Conservation (phyloP, 371 early-diverging fungal genomes). For the Actinomortierella ambigua region DNA sequence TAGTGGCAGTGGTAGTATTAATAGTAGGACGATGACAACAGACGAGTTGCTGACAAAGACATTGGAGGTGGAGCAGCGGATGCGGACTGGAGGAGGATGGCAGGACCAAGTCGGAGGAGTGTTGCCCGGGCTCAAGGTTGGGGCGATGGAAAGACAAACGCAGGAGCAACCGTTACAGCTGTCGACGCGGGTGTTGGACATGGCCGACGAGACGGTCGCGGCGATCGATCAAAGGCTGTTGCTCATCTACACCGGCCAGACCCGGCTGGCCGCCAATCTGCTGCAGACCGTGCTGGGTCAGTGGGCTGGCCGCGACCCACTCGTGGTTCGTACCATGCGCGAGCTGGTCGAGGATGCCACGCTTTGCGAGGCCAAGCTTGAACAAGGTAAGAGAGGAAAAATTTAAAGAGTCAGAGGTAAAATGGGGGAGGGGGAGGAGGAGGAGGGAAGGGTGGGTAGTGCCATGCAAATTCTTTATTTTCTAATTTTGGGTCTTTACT, state of each 20-base stretch:
- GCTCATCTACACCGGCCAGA: conserved; percentile 40
- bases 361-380: conserved; percentile 13
- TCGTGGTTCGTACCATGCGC: conserved; percentile 34
- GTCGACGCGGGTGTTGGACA: conserved; percentile 10
- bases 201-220: conserved; percentile 14
- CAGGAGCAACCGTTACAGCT: not conserved
- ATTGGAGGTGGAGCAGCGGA: conserved; percentile 43
- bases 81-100: conserved; percentile 47
- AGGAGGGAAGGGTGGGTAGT: too few relatives aligned
- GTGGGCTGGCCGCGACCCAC: conserved; percentile 27
- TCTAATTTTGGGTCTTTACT: not conserved
- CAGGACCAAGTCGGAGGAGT: conserved; percentile 45
- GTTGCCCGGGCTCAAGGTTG: conserved; percentile 32
- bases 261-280: conserved; percentile 41
- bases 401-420: not conserved
- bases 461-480: too few relatives aligned
- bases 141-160: not conserved
- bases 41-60: conserved; percentile 27
- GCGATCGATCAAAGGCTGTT: conserved; percentile 19
- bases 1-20: too few relatives aligned
- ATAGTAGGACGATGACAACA: too few relatives aligned
- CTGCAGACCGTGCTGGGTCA: conserved; percentile 37
- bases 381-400: conserved; percentile 13
- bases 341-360: conserved; percentile 23
- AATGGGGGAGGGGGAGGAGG: too few relatives aligned